phyloP scores from a whole-genome alignment of 164 flowering plant genomes.

The Vitis cinerea region DNA sequence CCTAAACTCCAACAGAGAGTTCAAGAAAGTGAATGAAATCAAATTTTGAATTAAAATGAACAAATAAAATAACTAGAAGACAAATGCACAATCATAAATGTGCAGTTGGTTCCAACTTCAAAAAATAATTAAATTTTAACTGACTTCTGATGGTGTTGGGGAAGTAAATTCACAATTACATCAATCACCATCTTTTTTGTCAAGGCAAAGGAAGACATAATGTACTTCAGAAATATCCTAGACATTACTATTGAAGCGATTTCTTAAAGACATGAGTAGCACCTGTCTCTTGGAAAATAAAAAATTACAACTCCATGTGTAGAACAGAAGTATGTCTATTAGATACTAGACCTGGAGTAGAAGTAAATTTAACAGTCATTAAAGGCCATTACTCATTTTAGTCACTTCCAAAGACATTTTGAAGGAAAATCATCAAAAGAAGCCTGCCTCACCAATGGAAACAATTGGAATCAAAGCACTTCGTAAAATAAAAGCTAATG shows the following conservation, averaged over 20 bases:
- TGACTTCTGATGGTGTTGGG: background rate
- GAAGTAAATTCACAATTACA: background rate
- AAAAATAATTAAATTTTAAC: background rate
- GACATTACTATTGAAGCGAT: background rate
- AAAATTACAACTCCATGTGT: background rate
- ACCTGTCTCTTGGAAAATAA: too few relatives aligned
- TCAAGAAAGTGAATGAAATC: background rate
- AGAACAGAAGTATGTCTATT: background rate
- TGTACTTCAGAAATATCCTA: background rate
- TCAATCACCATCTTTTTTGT: background rate
- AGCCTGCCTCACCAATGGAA: background rate
- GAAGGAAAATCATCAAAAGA: background rate
- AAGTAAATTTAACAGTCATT: background rate
- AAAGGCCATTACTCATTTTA: background rate
- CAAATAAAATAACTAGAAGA: background rate
- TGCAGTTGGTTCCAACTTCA: background rate
- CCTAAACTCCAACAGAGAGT: background rate
- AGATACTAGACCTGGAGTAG: background rate
- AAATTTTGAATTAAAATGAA: too few relatives aligned
- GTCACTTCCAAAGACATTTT: background rate
- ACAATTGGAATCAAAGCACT: constrained; percentile 1
- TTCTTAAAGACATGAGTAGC: too few relatives aligned
- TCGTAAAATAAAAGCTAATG: background rate
- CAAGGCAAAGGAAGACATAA: background rate
- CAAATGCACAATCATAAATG: background rate